Conservation (phyloP, 768 basidiomycete species). For the Tulasnella sp. region DNA sequence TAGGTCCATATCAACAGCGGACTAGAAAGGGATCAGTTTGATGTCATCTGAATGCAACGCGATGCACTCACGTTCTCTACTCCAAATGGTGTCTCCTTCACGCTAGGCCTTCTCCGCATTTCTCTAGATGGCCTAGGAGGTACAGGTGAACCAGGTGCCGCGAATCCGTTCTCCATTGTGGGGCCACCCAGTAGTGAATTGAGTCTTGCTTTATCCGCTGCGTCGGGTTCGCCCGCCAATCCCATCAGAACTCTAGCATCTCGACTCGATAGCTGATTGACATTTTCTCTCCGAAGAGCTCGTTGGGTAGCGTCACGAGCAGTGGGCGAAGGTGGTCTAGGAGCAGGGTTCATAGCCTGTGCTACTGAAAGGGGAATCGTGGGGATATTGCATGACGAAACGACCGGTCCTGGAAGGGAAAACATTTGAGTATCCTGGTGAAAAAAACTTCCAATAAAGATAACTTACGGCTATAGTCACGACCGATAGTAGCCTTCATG, state of each 20-base stretch:
- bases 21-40: background rate
- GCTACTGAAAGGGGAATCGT: slow-evolving; percentile 92
- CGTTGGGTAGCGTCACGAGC: slow-evolving; percentile 80
- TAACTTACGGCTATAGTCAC: slow-evolving; percentile 77
- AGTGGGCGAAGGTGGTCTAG: slow-evolving; percentile 84
- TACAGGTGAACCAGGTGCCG: slow-evolving; percentile 18
- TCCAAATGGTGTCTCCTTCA: background rate
- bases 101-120: slow-evolving; percentile 26
- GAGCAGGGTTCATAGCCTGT: slow-evolving; percentile 92
- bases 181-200: slow-evolving; percentile 43
- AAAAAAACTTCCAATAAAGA: background rate
- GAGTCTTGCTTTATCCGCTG: slow-evolving; percentile 37
- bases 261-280: slow-evolving; percentile 63
- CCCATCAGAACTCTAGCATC: slow-evolving; percentile 67
- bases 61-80: background rate
- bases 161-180: slow-evolving; percentile 4
- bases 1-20: slow-evolving; percentile 27
- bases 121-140: slow-evolving; percentile 64
- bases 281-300: slow-evolving; percentile 72
- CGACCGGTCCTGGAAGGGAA: slow-evolving; percentile 57
- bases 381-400: slow-evolving; percentile 92
- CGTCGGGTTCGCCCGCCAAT: slow-evolving; percentile 22
- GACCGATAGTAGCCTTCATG: slow-evolving; percentile 94
- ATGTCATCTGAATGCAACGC: background rate
- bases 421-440: slow-evolving; percentile 5